These are phyloP conservation scores for Suillus cothurnatus DNA, from an alignment of 768 basidiomycete species.

Conservation along the genomic window DNA sequence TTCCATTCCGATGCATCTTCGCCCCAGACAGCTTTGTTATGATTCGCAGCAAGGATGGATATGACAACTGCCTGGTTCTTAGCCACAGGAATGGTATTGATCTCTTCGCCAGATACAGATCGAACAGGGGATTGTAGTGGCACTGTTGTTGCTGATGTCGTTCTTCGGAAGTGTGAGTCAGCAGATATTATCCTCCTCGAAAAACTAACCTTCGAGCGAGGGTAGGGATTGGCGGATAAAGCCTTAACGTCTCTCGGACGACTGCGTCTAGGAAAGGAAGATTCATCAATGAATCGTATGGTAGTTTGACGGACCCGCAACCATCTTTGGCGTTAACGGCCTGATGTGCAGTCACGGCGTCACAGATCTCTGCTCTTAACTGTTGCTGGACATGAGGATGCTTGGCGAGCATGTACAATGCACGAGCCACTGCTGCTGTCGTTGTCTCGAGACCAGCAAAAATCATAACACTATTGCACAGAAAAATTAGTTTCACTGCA, in stretches of 20 bases:
- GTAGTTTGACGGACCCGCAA: constrained; percentile 33
- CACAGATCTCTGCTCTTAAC: constrained; percentile 37
- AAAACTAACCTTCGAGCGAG: constrained; percentile 41
- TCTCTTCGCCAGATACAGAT: constrained; percentile 17
- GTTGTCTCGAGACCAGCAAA: constrained; percentile 50
- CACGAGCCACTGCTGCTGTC: constrained; percentile 39
- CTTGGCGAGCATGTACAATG: constrained; percentile 36
- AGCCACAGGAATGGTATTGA: constrained; percentile 38
- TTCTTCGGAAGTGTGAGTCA: constrained; percentile 24
- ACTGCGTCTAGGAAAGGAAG: constrained; percentile 42
- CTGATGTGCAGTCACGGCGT: constrained; percentile 18
- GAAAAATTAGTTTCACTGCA: neutral
- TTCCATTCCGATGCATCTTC: too few species aligned
- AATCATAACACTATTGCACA: constrained; percentile 27
- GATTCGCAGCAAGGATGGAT: constrained; percentile 26
- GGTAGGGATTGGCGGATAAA: constrained; percentile 43
- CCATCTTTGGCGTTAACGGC: neutral
- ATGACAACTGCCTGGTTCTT: constrained; percentile 45
- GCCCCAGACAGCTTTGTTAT: too few species aligned
- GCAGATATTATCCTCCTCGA: neutral
- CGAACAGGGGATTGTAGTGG: constrained; percentile 31
- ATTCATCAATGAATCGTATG: constrained; percentile 41
- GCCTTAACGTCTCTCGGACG: constrained; percentile 41
- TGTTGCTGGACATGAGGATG: constrained; percentile 41
- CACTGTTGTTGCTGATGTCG: constrained; percentile 39